Conservation (phyloP, 768 basidiomycete genomes). For the Suillus luteus region DNA sequence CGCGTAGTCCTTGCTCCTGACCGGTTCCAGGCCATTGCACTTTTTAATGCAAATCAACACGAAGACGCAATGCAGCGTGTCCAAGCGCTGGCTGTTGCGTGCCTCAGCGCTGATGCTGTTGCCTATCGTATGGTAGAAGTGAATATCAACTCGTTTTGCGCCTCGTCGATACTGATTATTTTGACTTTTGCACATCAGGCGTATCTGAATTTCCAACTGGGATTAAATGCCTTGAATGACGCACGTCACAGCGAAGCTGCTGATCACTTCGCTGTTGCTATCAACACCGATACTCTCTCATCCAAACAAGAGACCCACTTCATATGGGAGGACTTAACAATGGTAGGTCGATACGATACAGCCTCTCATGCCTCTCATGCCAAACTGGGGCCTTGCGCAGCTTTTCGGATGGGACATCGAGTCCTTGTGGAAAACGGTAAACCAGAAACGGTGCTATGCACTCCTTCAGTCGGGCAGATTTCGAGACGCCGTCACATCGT, state of each 20-base stretch:
- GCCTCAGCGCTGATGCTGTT: not conserved
- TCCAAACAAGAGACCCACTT: not conserved
- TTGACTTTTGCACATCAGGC: not conserved
- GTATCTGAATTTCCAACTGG: not conserved
- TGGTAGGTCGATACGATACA: not conserved
- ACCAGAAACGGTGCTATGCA: not conserved
- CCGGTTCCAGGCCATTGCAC: not conserved
- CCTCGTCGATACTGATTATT: not conserved
- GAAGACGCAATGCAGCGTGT: not conserved
- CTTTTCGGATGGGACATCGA: not conserved
- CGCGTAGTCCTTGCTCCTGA: not conserved
- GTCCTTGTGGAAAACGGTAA: not conserved
- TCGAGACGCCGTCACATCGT: not conserved
- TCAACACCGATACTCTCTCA: not conserved
- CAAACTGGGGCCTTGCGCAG: not conserved
- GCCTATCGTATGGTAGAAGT: not conserved
- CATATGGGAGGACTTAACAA: not conserved
- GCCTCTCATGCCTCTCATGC: not conserved
- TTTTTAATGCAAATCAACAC: slow-evolving; percentile 3
- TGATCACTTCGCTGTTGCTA: not conserved
- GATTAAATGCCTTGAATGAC: not conserved
- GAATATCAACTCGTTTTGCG: not conserved
- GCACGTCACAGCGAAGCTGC: not conserved
- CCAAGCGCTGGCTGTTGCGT: not conserved
- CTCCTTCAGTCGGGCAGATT: not conserved